Evolutionary conservation across 257 asterid species (phyloP).

Genomic region (Ballota nigra): DNA sequence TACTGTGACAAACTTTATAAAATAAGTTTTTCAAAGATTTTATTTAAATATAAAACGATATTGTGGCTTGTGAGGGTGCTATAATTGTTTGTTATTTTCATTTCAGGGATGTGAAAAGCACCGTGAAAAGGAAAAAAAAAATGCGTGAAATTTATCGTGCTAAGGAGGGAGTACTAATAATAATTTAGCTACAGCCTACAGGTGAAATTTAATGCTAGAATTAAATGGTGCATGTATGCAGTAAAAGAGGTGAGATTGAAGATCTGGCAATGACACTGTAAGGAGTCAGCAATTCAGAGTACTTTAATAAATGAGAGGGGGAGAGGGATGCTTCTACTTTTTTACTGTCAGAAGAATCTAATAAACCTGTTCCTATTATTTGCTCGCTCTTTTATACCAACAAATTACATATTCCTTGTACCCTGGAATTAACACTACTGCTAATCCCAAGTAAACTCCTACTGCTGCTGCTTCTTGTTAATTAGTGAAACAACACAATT

Average conservation of each 20-base stretch:
- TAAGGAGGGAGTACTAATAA: too few species aligned
- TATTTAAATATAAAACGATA: too few species aligned
- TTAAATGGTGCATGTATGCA: not conserved
- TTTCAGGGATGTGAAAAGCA: too few species aligned
- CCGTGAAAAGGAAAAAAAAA: too few species aligned
- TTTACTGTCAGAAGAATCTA: slow-evolving; percentile 26
- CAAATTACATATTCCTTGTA: slow-evolving; percentile 28
- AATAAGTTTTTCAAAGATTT: too few species aligned
- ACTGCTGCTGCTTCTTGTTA: not conserved
- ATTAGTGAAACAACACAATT: not conserved
- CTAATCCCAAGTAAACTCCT: slow-evolving; percentile 13
- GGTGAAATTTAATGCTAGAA: too few species aligned
- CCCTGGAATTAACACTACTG: slow-evolving; percentile 2
- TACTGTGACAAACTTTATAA: too few species aligned
- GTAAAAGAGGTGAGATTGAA: not conserved
- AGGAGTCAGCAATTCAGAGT: slow-evolving; percentile 27
- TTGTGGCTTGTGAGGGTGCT: too few species aligned
- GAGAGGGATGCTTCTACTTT: slow-evolving; percentile 14
- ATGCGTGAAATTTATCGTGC: too few species aligned
- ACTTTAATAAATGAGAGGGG: not conserved
- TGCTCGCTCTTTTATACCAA: not conserved
- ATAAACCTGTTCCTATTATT: too few species aligned
- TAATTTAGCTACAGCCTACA: too few species aligned
- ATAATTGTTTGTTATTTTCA: too few species aligned
- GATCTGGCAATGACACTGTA: slow-evolving; percentile 16